phyloP scores from a whole-genome alignment of 2,329 filamentous ascomycete species.

The Colletotrichum coccodes region DNA sequence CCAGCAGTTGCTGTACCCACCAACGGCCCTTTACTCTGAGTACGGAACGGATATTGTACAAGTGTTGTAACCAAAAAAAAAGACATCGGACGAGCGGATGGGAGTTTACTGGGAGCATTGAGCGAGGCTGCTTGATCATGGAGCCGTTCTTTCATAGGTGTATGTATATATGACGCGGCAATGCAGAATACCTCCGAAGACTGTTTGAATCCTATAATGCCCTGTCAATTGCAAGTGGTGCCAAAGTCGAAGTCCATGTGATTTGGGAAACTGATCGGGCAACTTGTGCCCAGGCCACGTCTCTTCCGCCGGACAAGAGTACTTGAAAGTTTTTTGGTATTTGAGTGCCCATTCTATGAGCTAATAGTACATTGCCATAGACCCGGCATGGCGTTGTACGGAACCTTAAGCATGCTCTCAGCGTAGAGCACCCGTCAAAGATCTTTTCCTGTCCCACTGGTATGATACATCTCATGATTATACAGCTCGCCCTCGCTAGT shows the following conservation, averaged over 20 bases:
- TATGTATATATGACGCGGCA: slow-evolving; percentile 34
- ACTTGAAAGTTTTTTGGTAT: not conserved
- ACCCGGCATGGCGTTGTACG: not conserved
- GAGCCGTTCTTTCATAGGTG: slow-evolving; percentile 31
- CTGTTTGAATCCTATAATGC: not conserved
- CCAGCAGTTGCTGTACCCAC: not conserved
- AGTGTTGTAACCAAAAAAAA: slow-evolving; percentile 31
- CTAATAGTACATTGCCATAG: slow-evolving; percentile 8
- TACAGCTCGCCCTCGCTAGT: not conserved
- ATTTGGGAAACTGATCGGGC: no score
- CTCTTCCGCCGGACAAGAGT: no score
- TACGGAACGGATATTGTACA: slow-evolving; percentile 21
- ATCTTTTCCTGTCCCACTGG: not conserved
- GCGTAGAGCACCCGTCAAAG: not conserved
- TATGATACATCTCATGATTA: slow-evolving; percentile 21
- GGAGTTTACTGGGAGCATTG: slow-evolving; percentile 27
- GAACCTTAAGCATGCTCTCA: not conserved
- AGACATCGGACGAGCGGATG: slow-evolving; percentile 13
- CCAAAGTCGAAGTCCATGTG: no score
- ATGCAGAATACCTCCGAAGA: slow-evolving; percentile 32
- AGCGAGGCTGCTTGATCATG: slow-evolving; percentile 25
- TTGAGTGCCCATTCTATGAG: not conserved
- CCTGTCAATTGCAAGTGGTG: not conserved
- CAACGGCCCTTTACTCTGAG: not conserved
- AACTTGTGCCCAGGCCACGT: no score